Evolutionary conservation across 2,329 filamentous ascomycete species (phyloP).

Genomic region (Aspergillus sp.): DNA sequence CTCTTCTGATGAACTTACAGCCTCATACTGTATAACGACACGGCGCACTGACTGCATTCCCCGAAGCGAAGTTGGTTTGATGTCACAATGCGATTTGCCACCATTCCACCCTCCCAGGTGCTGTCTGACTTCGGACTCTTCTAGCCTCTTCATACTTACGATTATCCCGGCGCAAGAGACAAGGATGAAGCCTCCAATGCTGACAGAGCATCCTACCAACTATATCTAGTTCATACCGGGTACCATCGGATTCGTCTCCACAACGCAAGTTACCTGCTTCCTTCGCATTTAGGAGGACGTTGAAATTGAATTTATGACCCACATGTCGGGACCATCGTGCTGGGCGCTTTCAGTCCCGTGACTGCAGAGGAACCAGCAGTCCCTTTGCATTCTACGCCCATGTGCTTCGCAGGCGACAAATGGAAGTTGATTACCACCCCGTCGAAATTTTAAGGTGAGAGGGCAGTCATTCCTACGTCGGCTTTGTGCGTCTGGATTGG

Average conservation of each 20-base stretch:
- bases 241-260: no score
- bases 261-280: no score
- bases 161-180: slow-evolving; percentile 21
- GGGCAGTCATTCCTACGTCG: slow-evolving; percentile 17
- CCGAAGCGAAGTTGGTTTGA: slow-evolving; percentile 16
- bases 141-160: slow-evolving; percentile 19
- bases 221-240: not conserved
- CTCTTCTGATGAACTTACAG: slow-evolving; percentile 18
- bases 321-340: slow-evolving; percentile 34
- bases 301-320: slow-evolving; percentile 40
- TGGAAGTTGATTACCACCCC: slow-evolving; percentile 21
- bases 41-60: slow-evolving; percentile 14
- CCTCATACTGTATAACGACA: slow-evolving; percentile 14
- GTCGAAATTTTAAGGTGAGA: slow-evolving; percentile 25
- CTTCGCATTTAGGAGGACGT: slow-evolving; percentile 24
- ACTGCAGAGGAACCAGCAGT: slow-evolving; percentile 32
- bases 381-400: slow-evolving; percentile 31
- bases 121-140: slow-evolving; percentile 23
- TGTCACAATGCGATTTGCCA: slow-evolving; percentile 27
- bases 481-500: slow-evolving; percentile 25
- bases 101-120: slow-evolving; percentile 23
- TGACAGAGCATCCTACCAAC: slow-evolving; percentile 19
- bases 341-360: slow-evolving; percentile 40
- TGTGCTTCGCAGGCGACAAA: slow-evolving; percentile 30
- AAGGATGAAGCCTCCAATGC: slow-evolving; percentile 24